phyloP scores from a whole-genome alignment of 306 rosid genomes.

The Clitoria ternatea region DNA sequence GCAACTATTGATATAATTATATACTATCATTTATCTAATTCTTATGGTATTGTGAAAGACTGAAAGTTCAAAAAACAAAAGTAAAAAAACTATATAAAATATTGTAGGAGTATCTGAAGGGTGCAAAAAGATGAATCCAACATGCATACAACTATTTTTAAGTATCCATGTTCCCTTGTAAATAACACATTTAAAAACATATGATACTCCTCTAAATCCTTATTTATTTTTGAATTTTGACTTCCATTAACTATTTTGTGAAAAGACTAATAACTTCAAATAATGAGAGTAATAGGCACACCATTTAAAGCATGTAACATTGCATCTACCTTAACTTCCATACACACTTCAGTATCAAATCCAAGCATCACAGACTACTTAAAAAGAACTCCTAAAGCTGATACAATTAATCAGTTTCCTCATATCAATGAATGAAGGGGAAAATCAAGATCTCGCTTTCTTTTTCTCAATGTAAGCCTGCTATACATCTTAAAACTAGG shows the following conservation, averaged over 20 bases:
- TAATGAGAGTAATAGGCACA: neutral
- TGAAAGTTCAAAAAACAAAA: neutral
- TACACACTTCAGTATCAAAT: slow-evolving; percentile 7
- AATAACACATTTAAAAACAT: slow-evolving; percentile 7
- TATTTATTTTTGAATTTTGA: neutral
- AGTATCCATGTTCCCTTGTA: neutral
- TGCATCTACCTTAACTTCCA: neutral
- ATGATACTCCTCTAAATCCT: neutral
- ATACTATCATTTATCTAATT: neutral
- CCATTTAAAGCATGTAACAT: neutral
- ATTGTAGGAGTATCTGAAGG: neutral
- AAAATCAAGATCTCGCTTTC: neutral
- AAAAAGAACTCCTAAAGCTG: neutral
- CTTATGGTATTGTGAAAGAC: neutral
- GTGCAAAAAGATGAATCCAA: too few relatives aligned
- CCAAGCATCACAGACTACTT: neutral
- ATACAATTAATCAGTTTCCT: neutral
- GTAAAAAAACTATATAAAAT: neutral
- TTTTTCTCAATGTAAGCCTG: neutral
- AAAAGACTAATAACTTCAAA: neutral
- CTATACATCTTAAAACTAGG: slow-evolving; percentile 6
- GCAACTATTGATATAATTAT: neutral
- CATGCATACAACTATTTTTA: neutral
- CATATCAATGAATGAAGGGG: neutral
- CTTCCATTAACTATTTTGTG: neutral